These are phyloP conservation scores for Metschnikowia koreensis DNA, from an alignment of 805 yeast species.

Conservation along the genomic window DNA sequence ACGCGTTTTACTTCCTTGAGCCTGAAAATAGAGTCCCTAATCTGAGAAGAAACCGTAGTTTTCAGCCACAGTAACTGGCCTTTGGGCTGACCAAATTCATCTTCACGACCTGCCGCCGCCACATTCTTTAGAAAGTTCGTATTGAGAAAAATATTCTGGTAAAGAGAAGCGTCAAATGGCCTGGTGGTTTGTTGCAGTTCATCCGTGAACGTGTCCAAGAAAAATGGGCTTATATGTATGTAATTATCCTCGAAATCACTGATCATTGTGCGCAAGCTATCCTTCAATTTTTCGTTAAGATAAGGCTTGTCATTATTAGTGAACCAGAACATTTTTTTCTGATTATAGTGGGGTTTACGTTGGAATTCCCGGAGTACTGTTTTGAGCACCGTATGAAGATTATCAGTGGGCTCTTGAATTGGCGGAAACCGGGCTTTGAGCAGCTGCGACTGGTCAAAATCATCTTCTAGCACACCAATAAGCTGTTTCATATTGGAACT, in stretches of 20 bases:
- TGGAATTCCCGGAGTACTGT: constrained; percentile 56
- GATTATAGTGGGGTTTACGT: constrained; percentile 45
- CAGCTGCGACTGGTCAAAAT: constrained; percentile 16
- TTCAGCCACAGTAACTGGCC: constrained; percentile 7
- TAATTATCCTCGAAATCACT: constrained; percentile 56
- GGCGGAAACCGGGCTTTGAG: constrained; percentile 15
- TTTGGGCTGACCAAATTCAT: constrained; percentile 6
- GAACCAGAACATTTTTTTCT: constrained; percentile 63
- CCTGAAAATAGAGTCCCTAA: constrained; percentile 50
- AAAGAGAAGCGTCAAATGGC: constrained; percentile 42
- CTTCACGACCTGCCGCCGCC: constrained; percentile 13
- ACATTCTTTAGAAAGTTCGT: constrained; percentile 36
- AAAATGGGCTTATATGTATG: constrained; percentile 62
- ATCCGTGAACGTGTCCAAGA: constrained; percentile 34
- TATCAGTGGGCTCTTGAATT: constrained; percentile 19
- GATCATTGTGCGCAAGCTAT: constrained; percentile 53
- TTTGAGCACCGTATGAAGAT: constrained; percentile 43
- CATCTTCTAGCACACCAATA: constrained; percentile 50
- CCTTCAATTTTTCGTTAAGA: constrained; percentile 41
- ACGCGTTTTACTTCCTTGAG: constrained; percentile 63
- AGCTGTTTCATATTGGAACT: constrained; percentile 55
- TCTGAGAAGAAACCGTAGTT: constrained; percentile 22
- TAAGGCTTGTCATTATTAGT: constrained; percentile 75
- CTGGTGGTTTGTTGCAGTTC: constrained; percentile 17
- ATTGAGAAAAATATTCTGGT: constrained; percentile 55